Evolutionary conservation across 2,329 filamentous ascomycete genomes (phyloP), one percentile per base, ranked within the genome.

Genomic region (Amylocarpus encephaloides): DNA sequence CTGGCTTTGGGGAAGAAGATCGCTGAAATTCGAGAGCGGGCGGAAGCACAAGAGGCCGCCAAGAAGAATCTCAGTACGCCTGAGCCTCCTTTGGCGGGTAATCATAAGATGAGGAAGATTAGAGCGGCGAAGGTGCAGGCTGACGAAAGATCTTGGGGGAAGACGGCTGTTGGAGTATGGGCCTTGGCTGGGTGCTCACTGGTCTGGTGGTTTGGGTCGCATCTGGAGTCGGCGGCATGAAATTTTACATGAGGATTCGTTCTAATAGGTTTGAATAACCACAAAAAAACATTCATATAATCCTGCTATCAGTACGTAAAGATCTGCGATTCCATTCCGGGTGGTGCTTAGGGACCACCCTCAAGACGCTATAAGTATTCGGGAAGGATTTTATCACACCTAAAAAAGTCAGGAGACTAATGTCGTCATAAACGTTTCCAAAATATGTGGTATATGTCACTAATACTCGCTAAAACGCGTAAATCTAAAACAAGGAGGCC

Each of bases 1-100:
- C 71, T 86, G 32, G 80, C 83, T n/a, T 76, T 96, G 43, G 86
- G 87, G 64, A 77, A 73, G 69, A 82, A 78, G 34, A 85, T 85
- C 60, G 74, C 77, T 2, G 69, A 74, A 54, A 68, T 78, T 62
- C 75, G 71, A 63, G 60, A 65, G 35, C 53, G 55, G 43, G 51
- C 55, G 10, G 66, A 70, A 55, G 70, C 58, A 39, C 41, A 60
- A 46, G 56, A 60, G 47, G 54, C 52, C 26, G 50, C 55, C 5
- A 52, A 55, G 43, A 64, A 64, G 39, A 61, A 61, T 13, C 51
- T 59, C 19, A 57, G 48, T 13, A 53, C 59, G 7, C 33, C 57
- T 18, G 56, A 57, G 33, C 49, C 56, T 5, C 48, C 55, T 4
- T 46, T 53, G 40, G 43, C 42, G 11, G 38, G n/a, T 19, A 57